Evolutionary conservation across 768 basidiomycete species (phyloP), one percentile per base, ranked within the genome.

Genomic region (Tylopilus sp.): DNA sequence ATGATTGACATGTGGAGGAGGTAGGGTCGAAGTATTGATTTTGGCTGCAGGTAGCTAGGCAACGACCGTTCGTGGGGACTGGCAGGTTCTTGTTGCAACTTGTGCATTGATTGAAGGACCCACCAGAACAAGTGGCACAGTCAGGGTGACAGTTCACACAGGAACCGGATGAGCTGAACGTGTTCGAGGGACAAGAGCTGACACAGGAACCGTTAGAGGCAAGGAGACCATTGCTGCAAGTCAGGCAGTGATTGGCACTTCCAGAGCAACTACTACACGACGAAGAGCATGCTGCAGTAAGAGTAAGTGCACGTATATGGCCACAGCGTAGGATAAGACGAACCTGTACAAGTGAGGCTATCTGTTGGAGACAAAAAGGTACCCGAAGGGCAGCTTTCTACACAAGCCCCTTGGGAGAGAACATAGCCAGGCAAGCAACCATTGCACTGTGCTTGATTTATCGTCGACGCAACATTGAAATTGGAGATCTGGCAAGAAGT

Each of bases 91-190:
- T 60, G 28, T 82, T 75, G 61, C 91, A 94, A 43, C 79, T 79
- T 8, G 82, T 76, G 69, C 92, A 95, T 63, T 92, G 85, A 62
- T 81, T 82, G 71, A 90, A 90, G 0, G 82, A 79, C 20, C 78
- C 60, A n/a, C 90, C 91, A 21, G 82, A 81, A 69, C 93, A 95
- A 2, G 86, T 83, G 15, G 80, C 81, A 61, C 92, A 95, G 63
- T 95, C 93, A 0, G 90, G 82, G 53, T 95, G 91, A 67, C 93
- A 95, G 6, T 83, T 59, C 48, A 82, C 62, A 71, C 92, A 95
- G 23, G 79, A 69, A 21, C 82, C 80, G 26, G 81, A 76, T 11
- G 86, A 78, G 47, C 75, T 70, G 70, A 92, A 86, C 2, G 83
- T 80, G 52, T 80, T 81, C 35, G 83, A 76, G 0, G 92, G 89